Evolutionary conservation across 2,329 filamentous ascomycete genomes (phyloP), one percentile per base, ranked within the genome.

Genomic region (Cadophora malorum): DNA sequence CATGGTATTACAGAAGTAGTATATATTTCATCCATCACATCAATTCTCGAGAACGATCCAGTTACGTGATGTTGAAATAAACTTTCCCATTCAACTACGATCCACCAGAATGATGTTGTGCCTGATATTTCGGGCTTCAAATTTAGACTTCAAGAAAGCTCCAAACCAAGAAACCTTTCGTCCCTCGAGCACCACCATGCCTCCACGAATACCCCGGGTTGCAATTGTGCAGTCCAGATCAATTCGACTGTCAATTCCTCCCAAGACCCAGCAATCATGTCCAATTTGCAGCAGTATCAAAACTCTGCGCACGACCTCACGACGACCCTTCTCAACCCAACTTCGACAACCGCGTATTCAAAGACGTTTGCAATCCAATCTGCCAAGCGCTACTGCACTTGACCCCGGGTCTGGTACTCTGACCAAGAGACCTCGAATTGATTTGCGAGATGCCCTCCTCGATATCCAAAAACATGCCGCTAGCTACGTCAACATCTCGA

Each of bases 401-500:
- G 56, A 70, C 28, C 49, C 28, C 2, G 1, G 35, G 21, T 28
- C 23, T 7, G 19, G 6, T 28, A 16, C 19, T 53, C 0, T 64
- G 41, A 31, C 23, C 67, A 28, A 5, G 28, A 28, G 28, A 12
- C 64, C 73, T 10, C 61, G 73, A 52, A 60, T 31, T 2, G 70
- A 75, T 53, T 70, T 79, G n/a, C 70, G 69, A 19, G 65, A 74
- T 47, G 73, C 86, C 2, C 81, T 94, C 0, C 78, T 83, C 1
- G 83, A 86, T 25, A 82, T 95, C 2, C 84, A 91, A 73, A 85
- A 85, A 63, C 81, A 86, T 60, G 87, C 88, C 1, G 83, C 86
- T 28, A 85, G 83, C 67, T 85, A 89, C 73, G 83, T 91, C 64
- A 91, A 91, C 74, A 83, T 90, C n/a, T 88, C 90, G 35, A 84